Base-by-base conservation (phyloP, 805 yeast species). In the Nakazawaea ambrosiae region DNA sequence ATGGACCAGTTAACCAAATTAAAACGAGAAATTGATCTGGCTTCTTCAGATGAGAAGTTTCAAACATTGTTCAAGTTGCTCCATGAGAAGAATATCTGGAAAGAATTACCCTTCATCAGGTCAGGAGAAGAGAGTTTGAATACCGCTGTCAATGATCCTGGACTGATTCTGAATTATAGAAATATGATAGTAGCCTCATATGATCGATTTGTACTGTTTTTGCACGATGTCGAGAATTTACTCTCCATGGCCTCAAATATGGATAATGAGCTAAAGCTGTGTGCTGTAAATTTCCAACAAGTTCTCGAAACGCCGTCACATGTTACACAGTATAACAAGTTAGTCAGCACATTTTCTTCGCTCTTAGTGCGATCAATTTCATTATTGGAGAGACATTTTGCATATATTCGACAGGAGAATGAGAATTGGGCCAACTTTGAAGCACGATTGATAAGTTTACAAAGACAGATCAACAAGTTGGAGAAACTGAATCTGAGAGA, bases 351-450 rank as follows among this genome's bases (percentile, higher is more conserved):
- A 10, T 33, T 17, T 17, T 16, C 37, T 10, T 20, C 23, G 10
- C 24, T 37, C 3, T 15, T 37, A 17, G 37, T 37, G 16, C 30
- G 37, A 24, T 37, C 41, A 20, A 37, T 37, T 22, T 10, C 14
- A 12, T 20, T 37, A n/a, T 28, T 37, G 25, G 41, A 37, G 26
- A 32, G 31, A 28, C 20, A 24, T 28, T 33, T 23, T 25, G 19
- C 16, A 19, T 22, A 22, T 12, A 8, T 33, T 25, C 14, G 22
- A 15, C 7, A 16, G 26, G 37, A 37, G 30, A 37, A 37, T 24
- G 24, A 32, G n/a, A 27, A 16, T 14, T 31, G 35, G 36, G 17
- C 27, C 7, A 12, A n/a, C 15, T 9, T 27, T 5, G 36, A 37
- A 18, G 12, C 12, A 4, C 33, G 24, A 14, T 11, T 32, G 25